Conservation (phyloP, 257 asterid species). For the Nicotiana obtusifolia region DNA sequence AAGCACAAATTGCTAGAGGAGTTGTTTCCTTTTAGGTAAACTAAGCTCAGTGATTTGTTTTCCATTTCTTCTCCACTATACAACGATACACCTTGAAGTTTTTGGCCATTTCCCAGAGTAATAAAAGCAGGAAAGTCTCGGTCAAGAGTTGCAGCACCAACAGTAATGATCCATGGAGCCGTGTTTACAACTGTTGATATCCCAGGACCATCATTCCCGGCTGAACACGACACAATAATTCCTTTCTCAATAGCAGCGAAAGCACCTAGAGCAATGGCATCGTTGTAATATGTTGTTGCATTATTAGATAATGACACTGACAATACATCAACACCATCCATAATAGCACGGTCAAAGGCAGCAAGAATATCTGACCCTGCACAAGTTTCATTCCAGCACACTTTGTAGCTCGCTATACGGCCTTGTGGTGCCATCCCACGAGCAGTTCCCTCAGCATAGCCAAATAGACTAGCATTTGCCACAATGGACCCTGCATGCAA, state of each 20-base stretch:
- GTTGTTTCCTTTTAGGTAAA: slow-evolving; percentile 12
- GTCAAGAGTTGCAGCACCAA: slow-evolving; percentile 42
- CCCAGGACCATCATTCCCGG: slow-evolving; percentile 44
- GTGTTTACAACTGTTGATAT: slow-evolving; percentile 28
- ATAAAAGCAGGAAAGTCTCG: slow-evolving; percentile 40
- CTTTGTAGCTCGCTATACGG: slow-evolving; percentile 43
- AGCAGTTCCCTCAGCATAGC: slow-evolving; percentile 41
- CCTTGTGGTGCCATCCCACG: slow-evolving; percentile 43
- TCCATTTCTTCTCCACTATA: slow-evolving; percentile 32
- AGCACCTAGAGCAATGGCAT: slow-evolving; percentile 42
- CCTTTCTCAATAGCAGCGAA: slow-evolving; percentile 37
- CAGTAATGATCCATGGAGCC: slow-evolving; percentile 52
- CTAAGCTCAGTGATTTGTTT: slow-evolving; percentile 7
- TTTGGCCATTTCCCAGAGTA: slow-evolving; percentile 23
- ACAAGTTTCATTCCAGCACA: slow-evolving; percentile 33
- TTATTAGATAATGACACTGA: slow-evolving; percentile 39
- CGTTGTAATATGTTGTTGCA: slow-evolving; percentile 30
- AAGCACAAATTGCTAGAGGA: slow-evolving; percentile 14
- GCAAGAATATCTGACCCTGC: slow-evolving; percentile 38
- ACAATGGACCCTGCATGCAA: slow-evolving; percentile 25
- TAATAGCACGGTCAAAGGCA: slow-evolving; percentile 38
- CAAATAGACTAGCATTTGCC: slow-evolving; percentile 38
- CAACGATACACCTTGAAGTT: slow-evolving; percentile 28
- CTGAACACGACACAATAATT: slow-evolving; percentile 41
- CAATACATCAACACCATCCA: slow-evolving; percentile 38